Conservation (phyloP, 164 flowering plant genomes). For the Tetracentron sinense region DNA sequence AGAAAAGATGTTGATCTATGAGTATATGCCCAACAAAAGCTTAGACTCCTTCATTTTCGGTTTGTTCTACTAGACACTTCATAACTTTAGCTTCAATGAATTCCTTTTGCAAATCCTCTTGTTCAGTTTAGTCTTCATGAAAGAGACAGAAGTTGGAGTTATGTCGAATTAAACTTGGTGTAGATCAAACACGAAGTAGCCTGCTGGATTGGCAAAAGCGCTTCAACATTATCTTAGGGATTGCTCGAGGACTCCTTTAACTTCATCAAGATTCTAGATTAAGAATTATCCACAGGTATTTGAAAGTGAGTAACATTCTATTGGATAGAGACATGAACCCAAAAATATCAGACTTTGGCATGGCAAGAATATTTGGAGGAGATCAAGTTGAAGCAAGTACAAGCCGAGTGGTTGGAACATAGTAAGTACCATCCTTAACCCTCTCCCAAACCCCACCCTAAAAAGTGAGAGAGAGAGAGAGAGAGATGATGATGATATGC, state of each 20-base stretch:
- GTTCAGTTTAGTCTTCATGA: not conserved
- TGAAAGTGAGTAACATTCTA: not conserved
- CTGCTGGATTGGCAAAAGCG: slow-evolving; percentile 1
- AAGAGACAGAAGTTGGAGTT: not conserved
- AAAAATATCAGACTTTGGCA: slow-evolving; percentile 4
- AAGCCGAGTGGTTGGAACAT: not conserved
- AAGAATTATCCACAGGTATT: not conserved
- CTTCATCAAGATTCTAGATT: slow-evolving; percentile 4
- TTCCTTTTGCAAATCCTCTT: not conserved
- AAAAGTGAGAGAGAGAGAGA: too few relatives aligned
- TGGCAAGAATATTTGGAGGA: not conserved
- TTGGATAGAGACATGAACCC: not conserved
- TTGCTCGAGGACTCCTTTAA: not conserved
- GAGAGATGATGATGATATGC: too few relatives aligned
- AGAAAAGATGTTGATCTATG: slow-evolving; percentile 10
- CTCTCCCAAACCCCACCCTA: not conserved
- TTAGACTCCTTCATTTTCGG: slow-evolving; percentile 6
- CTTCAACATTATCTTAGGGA: not conserved
- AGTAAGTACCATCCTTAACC: not conserved
- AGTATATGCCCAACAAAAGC: slow-evolving; percentile 10
- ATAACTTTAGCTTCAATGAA: not conserved
- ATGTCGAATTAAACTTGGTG: not conserved
- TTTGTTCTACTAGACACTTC: not conserved
- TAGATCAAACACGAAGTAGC: not conserved
- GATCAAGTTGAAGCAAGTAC: not conserved